A percentile compares a stretch with the other conserved stretches of the same genome.
phyloP scores from a whole-genome alignment of 768 basidiomycete genomes.

The Coprinopsis cinerea region DNA sequence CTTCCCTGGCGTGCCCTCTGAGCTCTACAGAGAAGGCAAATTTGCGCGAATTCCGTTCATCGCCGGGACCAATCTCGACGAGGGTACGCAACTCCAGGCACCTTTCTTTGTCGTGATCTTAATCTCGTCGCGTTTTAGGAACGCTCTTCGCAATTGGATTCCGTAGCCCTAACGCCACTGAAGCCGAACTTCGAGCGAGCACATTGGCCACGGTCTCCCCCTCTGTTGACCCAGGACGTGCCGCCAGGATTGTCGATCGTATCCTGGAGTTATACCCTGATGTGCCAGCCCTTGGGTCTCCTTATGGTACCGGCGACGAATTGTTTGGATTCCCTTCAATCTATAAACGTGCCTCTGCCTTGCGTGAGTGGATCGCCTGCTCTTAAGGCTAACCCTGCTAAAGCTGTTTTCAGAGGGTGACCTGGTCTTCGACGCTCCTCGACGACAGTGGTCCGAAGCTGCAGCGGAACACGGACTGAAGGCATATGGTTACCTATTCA shows the following conservation, averaged over 20 bases:
- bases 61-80: constrained; percentile 27
- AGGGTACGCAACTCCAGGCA: too few species aligned
- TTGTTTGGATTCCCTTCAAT: constrained; percentile 13
- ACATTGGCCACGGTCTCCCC: constrained; percentile 13
- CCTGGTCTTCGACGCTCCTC: constrained; percentile 30
- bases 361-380: constrained; percentile 21
- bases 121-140: constrained; percentile 16
- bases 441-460: constrained; percentile 35
- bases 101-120: background rate
- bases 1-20: constrained; percentile 33
- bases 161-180: constrained; percentile 13
- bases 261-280: constrained; percentile 37
- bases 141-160: constrained; percentile 27
- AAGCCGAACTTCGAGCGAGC: background rate
- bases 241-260: constrained; percentile 17
- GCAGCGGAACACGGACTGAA: constrained; percentile 31
- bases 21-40: constrained; percentile 20
- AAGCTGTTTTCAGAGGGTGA: constrained; percentile 27
- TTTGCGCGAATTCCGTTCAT: constrained; percentile 39
- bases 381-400: background rate
- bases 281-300: constrained; percentile 36
- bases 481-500: constrained; percentile 38
- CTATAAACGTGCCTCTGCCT: constrained; percentile 27
- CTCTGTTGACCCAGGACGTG: constrained; percentile 18
- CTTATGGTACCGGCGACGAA: constrained; percentile 37